Conservation (phyloP, 257 asterid genomes). For the Lavandula angustifolia region DNA sequence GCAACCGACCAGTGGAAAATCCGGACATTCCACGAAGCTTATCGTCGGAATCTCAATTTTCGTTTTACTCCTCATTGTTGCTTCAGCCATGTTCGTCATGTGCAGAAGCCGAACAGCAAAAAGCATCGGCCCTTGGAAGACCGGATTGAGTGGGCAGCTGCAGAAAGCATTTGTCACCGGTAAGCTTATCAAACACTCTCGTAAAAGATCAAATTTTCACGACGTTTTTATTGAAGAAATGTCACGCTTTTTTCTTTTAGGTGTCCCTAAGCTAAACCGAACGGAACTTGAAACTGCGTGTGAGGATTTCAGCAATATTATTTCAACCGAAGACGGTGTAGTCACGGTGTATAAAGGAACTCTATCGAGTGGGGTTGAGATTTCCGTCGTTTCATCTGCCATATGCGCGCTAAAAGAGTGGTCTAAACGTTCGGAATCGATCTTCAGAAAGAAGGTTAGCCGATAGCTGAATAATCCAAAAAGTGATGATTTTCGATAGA, state of each 20-base stretch:
- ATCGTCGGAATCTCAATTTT: conserved; percentile 45
- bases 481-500: not conserved
- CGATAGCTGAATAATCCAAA: not conserved
- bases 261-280: conserved; percentile 89
- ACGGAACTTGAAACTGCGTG: conserved; percentile 85
- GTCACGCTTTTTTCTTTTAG: conserved; percentile 38
- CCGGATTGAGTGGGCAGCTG: conserved; percentile 92
- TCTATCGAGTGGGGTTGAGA: conserved; percentile 90
- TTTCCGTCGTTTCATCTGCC: conserved; percentile 75
- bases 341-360: conserved; percentile 84
- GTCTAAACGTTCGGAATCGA: conserved; percentile 68
- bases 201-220: not conserved
- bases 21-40: conserved; percentile 47
- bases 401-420: conserved; percentile 61
- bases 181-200: conserved; percentile 30
- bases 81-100: conserved; percentile 36
- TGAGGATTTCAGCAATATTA: conserved; percentile 93
- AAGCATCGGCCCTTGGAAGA: conserved; percentile 80
- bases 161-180: conserved; percentile 94
- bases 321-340: conserved; percentile 45
- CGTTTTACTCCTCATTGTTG: conserved; percentile 42
- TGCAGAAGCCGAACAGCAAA: conserved; percentile 66
- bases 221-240: not conserved
- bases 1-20: conserved; percentile 32
- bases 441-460: conserved; percentile 76